phyloP scores from a whole-genome alignment of 2,329 filamentous ascomycete genomes.

The Ceratocystis albifundus region DNA sequence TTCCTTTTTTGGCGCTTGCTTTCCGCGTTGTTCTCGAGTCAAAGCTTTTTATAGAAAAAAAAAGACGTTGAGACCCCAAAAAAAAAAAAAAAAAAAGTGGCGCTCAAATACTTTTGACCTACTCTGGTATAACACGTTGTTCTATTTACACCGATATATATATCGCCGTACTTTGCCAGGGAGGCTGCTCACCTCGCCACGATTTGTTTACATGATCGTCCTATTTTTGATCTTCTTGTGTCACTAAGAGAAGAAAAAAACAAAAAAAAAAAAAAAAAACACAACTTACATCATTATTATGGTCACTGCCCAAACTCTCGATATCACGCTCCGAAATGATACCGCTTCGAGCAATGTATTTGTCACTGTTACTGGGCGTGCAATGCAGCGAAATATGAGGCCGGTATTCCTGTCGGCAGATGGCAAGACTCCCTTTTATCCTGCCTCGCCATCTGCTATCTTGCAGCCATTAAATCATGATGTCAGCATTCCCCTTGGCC shows the following conservation, averaged over 20 bases:
- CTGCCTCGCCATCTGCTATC: conserved; percentile 43
- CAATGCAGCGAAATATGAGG: conserved; percentile 46
- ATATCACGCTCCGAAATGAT: conserved; percentile 54
- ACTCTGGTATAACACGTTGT: conserved; percentile 10
- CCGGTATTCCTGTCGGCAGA: conserved; percentile 54
- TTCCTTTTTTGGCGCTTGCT: neutral
- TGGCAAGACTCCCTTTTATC: conserved; percentile 54
- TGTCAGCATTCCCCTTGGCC: conserved; percentile 52
- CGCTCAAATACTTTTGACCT: neutral
- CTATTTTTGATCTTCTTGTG: conserved; percentile 3
- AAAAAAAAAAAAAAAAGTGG: too few relatives aligned
- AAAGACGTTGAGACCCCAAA: too few relatives aligned
- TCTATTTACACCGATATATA: conserved; percentile 23
- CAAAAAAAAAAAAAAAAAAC: too few relatives aligned
- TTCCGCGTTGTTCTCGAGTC: neutral
- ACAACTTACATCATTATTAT: conserved; percentile 28
- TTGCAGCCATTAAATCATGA: conserved; percentile 44
- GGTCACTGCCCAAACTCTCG: conserved; percentile 32
- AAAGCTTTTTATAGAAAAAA: neutral
- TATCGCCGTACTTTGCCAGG: too few relatives aligned
- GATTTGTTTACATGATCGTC: conserved; percentile 26
- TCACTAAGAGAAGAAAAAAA: neutral
- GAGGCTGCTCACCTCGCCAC: conserved; percentile 29
- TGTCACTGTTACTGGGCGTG: conserved; percentile 58
- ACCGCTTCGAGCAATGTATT: conserved; percentile 48